A percentile compares a stretch with the other conserved stretches of the same genome.
Evolutionary conservation across 2,329 filamentous ascomycete species (phyloP).

Genomic region (Aspergillus udagawae): DNA sequence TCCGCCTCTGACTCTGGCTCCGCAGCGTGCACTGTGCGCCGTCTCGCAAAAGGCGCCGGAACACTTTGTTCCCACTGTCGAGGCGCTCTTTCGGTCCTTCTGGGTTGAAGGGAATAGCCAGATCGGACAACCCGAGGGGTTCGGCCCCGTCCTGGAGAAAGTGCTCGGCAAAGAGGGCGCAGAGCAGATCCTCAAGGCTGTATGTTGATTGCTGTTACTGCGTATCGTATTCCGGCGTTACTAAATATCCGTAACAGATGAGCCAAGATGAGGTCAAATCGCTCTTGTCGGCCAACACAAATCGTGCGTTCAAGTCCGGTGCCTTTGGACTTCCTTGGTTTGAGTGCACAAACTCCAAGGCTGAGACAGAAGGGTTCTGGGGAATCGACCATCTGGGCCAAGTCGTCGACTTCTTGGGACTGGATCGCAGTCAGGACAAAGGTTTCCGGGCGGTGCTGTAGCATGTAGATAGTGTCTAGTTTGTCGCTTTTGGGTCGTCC

Average conservation of each 20-base stretch:
- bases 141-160: conserved; percentile 41
- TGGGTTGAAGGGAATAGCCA: conserved; percentile 48
- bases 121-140: conserved; percentile 44
- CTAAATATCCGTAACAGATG: conserved; percentile 14
- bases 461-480: not conserved
- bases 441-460: conserved; percentile 29
- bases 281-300: conserved; percentile 46
- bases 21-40: conserved; percentile 51
- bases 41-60: conserved; percentile 42
- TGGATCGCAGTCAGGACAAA: conserved; percentile 38
- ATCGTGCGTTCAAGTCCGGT: conserved; percentile 49
- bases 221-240: not conserved
- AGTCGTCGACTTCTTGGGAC: conserved; percentile 49
- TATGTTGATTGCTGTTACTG: conserved; percentile 19
- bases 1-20: conserved; percentile 49
- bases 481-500: not conserved
- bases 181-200: conserved; percentile 39
- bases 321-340: conserved; percentile 62
- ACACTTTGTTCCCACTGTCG: conserved; percentile 39
- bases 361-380: conserved; percentile 55
- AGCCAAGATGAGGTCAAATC: conserved; percentile 44
- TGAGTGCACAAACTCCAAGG: conserved; percentile 51
- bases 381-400: conserved; percentile 59
- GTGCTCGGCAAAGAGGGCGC: conserved; percentile 46
- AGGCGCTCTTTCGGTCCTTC: conserved; percentile 48